These are phyloP conservation scores for Raffaelea albimanens DNA, from an alignment of 2,329 filamentous ascomycete species.

Conservation along the genomic window DNA sequence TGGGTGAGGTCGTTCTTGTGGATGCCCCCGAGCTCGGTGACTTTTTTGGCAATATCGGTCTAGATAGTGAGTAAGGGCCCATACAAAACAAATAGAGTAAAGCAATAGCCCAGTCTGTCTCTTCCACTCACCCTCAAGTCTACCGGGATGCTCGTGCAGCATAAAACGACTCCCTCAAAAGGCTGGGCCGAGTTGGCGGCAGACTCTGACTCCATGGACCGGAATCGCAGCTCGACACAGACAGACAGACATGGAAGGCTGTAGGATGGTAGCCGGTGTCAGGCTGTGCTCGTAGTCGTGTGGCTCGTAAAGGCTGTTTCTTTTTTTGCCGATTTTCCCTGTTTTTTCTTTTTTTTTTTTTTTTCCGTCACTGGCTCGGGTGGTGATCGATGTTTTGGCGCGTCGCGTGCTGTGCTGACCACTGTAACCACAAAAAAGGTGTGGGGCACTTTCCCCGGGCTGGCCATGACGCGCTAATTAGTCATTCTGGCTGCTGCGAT, in stretches of 20 bases:
- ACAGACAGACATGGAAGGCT: constrained; percentile 6
- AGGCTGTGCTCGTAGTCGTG: too few relatives aligned
- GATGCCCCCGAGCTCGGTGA: constrained; percentile 71
- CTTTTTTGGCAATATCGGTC: constrained; percentile 47
- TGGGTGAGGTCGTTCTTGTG: constrained; percentile 92
- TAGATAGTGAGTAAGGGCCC: constrained; percentile 6
- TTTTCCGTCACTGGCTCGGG: too few relatives aligned
- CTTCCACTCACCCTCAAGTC: constrained; percentile 59
- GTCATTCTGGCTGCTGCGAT: too few relatives aligned
- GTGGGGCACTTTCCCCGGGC: too few relatives aligned
- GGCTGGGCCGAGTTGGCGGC: constrained; percentile 45
- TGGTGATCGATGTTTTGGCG: too few relatives aligned
- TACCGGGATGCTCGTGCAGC: constrained; percentile 76
- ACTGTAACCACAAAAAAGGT: too few relatives aligned
- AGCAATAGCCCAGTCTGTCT: neutral
- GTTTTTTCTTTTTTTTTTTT: neutral
- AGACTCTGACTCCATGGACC: constrained; percentile 16
- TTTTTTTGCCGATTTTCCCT: neutral
- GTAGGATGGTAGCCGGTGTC: neutral
- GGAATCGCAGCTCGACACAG: too few relatives aligned
- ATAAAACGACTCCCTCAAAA: constrained; percentile 65
- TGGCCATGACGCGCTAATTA: too few relatives aligned
- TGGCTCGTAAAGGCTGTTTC: neutral
- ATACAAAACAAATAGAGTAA: neutral
- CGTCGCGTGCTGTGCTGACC: too few relatives aligned